These are phyloP conservation scores for Shiraia bambusicola DNA, from an alignment of 2,329 filamentous ascomycete species.

Conservation along the genomic window DNA sequence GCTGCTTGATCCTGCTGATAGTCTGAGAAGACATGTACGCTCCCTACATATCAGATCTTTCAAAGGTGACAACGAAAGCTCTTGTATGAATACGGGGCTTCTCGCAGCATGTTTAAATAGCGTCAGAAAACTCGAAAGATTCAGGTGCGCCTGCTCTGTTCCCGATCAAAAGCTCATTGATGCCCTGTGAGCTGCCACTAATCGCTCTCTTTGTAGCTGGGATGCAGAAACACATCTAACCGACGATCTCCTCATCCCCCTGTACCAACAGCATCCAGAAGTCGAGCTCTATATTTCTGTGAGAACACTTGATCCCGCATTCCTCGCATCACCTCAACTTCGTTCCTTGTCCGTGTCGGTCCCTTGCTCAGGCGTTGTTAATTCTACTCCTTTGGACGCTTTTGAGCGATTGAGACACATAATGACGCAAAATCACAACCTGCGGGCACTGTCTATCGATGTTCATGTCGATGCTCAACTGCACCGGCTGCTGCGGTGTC, in stretches of 20 bases:
- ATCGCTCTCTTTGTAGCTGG: slow-evolving; percentile 11
- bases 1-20: slow-evolving; percentile 11
- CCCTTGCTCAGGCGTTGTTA: slow-evolving; percentile 2
- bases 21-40: slow-evolving; percentile 11
- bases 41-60: slow-evolving; percentile 14
- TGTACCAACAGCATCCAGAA: slow-evolving; percentile 9
- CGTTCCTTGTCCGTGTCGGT: slow-evolving; percentile 10
- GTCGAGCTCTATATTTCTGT: slow-evolving; percentile 8
- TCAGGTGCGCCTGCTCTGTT: slow-evolving; percentile 9
- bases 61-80: slow-evolving; percentile 17
- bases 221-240: slow-evolving; percentile 10
- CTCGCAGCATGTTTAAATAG: slow-evolving; percentile 7
- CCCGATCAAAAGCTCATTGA: background rate
- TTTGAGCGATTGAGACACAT: slow-evolving; percentile 11
- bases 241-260: slow-evolving; percentile 2
- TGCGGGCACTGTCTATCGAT: slow-evolving; percentile 12
- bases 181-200: background rate
- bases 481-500: background rate
- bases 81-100: slow-evolving; percentile 15
- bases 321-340: slow-evolving; percentile 11
- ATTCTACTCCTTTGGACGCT: background rate
- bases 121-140: slow-evolving; percentile 10
- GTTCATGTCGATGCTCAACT: slow-evolving; percentile 7
- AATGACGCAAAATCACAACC: slow-evolving; percentile 7
- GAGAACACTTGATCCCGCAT: slow-evolving; percentile 4